Evolutionary conservation across 225 moss, liverwort and hornwort species (phyloP), one percentile per base, ranked within the genome.

Genomic region (Pseudisothecium myosuroides): DNA sequence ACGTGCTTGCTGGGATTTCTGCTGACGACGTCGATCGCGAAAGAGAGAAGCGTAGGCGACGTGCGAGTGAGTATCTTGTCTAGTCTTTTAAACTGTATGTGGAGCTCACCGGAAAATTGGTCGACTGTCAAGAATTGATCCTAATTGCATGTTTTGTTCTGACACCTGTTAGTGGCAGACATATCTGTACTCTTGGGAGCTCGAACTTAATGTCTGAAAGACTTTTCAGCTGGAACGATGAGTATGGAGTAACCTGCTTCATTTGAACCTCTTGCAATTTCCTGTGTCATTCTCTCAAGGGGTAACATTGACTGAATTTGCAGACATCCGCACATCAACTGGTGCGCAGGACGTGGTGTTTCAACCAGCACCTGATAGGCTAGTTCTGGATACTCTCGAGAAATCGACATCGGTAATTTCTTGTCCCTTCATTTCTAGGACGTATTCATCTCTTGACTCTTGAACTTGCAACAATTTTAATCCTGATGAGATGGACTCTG

Each of bases 1-100:
- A 97, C 79, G 96, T 99, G 61, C 90, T 97, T 52, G 97, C 97
- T 41, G 95, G 92, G 66, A 96, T 99, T 78, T 95, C 93, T 83
- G 94, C 95, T 52, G 96, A 95, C 83, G 94, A 94, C 59, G 92
- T 94, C 76, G 96, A 98, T 90, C 97, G 94, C 55, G 97, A 97
- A 87, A 92, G 96, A 86, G 95, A 98, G 90, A 96, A 94, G 91
- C 96, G 93, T 75, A 93, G 96, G 49, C 94, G 96, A 89, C 96
- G 93, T 83, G 93, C 92, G 84, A 90, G 93, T 94, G 76, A 89
- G 92, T 86, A 52, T 82, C 39, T 75, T 52, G 60, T 82, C 64
- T 86, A 34, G 14, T 67, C 69, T 65, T 31, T 27, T 52, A 27
- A 37, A 59, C 0, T 41, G 8, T 62, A 28, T 39, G 43, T 79